Percentiles rank a stretch among this genome's conserved stretches.
Evolutionary conservation across 2,329 filamentous ascomycete genomes (phyloP).

Genomic region (Colletotrichum higginsianum): DNA sequence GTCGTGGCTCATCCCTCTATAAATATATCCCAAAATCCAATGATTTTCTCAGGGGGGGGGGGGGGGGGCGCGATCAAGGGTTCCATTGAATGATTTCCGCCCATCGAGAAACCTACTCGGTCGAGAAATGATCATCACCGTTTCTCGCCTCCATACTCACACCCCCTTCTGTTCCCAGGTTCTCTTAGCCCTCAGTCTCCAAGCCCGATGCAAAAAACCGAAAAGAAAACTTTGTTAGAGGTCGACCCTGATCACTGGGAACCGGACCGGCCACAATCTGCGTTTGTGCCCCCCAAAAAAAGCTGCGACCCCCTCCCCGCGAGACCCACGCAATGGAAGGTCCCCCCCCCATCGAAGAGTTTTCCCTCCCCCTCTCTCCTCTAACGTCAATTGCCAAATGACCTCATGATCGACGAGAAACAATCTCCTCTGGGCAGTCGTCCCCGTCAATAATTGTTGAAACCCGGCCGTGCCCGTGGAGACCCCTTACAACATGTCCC

Average conservation of each 20-base stretch:
- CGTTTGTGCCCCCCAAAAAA: constrained; percentile 8
- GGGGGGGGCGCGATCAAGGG: constrained; percentile 30
- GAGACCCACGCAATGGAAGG: constrained; percentile 37
- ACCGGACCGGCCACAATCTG: constrained; percentile 12
- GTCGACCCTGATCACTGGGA: constrained; percentile 16
- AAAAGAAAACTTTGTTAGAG: constrained; percentile 6
- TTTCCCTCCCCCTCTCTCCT: constrained; percentile 10
- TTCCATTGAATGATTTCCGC: constrained; percentile 28
- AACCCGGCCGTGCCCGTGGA: constrained; percentile 31
- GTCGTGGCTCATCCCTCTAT: constrained; percentile 41
- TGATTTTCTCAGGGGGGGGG: constrained; percentile 38
- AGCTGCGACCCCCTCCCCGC: constrained; percentile 26
- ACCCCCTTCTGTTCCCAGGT: too few species aligned
- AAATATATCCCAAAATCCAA: constrained; percentile 38
- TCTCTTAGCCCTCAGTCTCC: neutral
- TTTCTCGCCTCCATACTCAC: neutral
- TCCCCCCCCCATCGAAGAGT: constrained; percentile 23
- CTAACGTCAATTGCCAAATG: constrained; percentile 35
- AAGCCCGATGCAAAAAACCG: neutral
- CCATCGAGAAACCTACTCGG: constrained; percentile 37
- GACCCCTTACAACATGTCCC: constrained; percentile 31
- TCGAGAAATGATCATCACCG: constrained; percentile 40
- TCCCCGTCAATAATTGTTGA: constrained; percentile 41
- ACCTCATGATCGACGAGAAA: constrained; percentile 41
- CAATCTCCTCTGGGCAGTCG: constrained; percentile 27